Evolutionary conservation across 2,329 filamentous ascomycete genomes (phyloP), one percentile per base, ranked within the genome.

Genomic region (Epichloe scottii): DNA sequence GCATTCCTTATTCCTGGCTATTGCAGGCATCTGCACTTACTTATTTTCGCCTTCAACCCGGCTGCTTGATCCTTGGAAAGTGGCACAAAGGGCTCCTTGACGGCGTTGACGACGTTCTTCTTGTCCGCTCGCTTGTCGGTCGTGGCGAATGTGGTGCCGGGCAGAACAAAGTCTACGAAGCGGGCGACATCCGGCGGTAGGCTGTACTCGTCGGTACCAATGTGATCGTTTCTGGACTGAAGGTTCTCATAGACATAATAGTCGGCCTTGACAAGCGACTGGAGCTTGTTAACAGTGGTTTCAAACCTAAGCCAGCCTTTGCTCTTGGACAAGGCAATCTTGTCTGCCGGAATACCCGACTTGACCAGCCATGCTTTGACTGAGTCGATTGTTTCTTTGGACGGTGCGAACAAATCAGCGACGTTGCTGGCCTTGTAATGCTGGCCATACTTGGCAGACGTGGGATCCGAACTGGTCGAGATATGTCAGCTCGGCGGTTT

Each of bases 251-350:
- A 78, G 42, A 74, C 60, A 55, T 78, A 71, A 57, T 77, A 79
- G 52, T 76, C 66, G 6, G 77, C 72, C 56, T 71, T 69, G 46
- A 81, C 68, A 17, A 81, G 67, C 19, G 63, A 60, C 60, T 81
- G 77, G 5, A 74, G 70, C 59, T 82, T 74, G 37, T 69, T 64
- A 3, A 74, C 73, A 5, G 75, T 75, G 8, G 76, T 75, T 51
- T 78, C 70, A 58, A 81, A 79, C 11, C 69, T 65, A 19, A 81
- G 59, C 75, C 77, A 81, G 47, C 72, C 72, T 49, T 73, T 70
- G 30, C 73, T 73, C 41, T 69, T 67, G 0, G 77, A 76, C 42
- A 77, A 70, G 40, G 64, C 65, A 42, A 82, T 68, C 4, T 75
- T 69, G 3, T 66, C 65, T 2, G 62, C 60, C 17, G 68, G 58